Conservation (phyloP, 495 filamentous ascomycete species). For the Hypomontagnella submonticulosa region DNA sequence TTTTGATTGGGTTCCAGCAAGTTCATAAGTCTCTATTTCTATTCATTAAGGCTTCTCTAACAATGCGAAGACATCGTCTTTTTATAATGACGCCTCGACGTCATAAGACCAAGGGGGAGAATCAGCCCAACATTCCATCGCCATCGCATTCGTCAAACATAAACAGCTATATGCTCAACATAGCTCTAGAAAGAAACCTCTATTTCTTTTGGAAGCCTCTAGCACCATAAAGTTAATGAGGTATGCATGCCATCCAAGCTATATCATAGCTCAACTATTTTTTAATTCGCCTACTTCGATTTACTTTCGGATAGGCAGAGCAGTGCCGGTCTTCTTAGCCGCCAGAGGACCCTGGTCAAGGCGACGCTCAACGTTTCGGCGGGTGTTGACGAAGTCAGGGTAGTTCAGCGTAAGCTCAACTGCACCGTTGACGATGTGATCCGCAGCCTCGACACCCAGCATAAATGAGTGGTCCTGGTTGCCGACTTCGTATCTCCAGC, state of each 20-base stretch:
- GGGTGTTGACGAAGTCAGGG: conserved; percentile 96
- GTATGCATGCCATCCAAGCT: conserved; percentile 1
- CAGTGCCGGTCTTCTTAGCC: conserved; percentile 46
- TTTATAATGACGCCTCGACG: conserved; percentile 15
- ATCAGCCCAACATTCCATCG: conserved; percentile 25
- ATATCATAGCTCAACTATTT: neutral
- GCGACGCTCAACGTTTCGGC: conserved; percentile 88
- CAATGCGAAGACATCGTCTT: conserved; percentile 17
- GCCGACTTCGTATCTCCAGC: conserved; percentile 94
- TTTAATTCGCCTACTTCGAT: conserved; percentile 23
- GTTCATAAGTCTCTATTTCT: conserved; percentile 33
- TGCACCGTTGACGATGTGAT: conserved; percentile 93
- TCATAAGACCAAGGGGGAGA: conserved; percentile 31
- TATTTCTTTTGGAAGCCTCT: conserved; percentile 10
- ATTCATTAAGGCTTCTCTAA: conserved; percentile 40
- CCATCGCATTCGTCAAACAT: conserved; percentile 40
- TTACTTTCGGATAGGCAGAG: conserved; percentile 22
- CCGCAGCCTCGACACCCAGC: conserved; percentile 96
- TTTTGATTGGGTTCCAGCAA: neutral
- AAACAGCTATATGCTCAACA: conserved; percentile 27
- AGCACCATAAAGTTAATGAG: conserved; percentile 22
- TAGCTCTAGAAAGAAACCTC: conserved; percentile 24
- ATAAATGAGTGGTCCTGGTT: conserved; percentile 99
- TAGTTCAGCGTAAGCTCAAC: conserved; percentile 98
- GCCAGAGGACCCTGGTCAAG: conserved; percentile 73